Evolutionary conservation across 768 basidiomycete genomes (phyloP), one percentile per base, ranked within the genome.

Genomic region (Pholiota conissans): DNA sequence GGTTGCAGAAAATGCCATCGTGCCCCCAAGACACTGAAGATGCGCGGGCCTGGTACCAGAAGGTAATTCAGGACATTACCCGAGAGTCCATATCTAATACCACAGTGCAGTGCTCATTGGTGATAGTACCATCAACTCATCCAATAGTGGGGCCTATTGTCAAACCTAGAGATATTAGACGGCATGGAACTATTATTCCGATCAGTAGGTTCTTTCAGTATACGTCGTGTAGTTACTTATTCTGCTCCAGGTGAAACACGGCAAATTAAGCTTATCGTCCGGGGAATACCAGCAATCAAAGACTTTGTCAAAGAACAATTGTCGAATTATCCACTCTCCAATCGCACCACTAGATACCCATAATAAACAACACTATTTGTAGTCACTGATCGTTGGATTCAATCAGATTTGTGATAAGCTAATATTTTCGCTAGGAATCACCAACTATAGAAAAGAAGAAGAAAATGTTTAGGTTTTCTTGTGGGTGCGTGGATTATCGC

Each of bases 221-320:
- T 14, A 20, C 53, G 7, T 48, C 20, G 49, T 24, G 46, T 40
- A n/a, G 6, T 52, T 22, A 35, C 42, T 56, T 5, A 56, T 37
- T 18, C 22, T 49, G 26, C 24, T 24, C 9, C 59, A 91, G 90
- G 85, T 26, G 86, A 90, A 70, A 73, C 80, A 34, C 85, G 89
- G 65, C 83, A 90, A n/a, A 81, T 91, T 61, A 85, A 85, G 66
- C 82, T 91, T n/a, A 82, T 93, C 48, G 81, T 82, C 30, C 76
- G 77, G 57, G 86, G 85, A 6, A 72, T 93, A 50, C 87, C 88
- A 2, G 73, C 78, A 27, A 88, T 93, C 61, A 73, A 84, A 51
- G 66, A 79, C 6, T 86, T 86, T 60, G 76, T 91, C 50, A 76
- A 72, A 20, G 72, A 74, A 32, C 52, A 57, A 28, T 35, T 63